Base-by-base conservation (phyloP, 2,329 filamentous ascomycete genomes). In the Colletotrichum endophyticum region DNA sequence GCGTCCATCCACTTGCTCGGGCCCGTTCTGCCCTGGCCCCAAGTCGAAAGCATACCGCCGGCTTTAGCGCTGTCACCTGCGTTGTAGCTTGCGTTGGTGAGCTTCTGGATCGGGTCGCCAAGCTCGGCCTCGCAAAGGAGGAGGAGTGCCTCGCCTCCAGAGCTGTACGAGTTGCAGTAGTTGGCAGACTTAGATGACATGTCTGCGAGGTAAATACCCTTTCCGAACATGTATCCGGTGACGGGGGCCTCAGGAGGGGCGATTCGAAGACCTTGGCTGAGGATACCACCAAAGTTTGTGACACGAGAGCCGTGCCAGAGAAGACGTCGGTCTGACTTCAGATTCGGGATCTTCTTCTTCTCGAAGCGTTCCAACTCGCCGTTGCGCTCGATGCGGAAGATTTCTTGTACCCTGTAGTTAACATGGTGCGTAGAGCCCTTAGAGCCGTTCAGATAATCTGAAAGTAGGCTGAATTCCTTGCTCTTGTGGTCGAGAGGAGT, bases 121-220 rank as follows among this genome's bases (percentile, higher is more conserved):
- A 98, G 89, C 84, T 87, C 86, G 6, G 95, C 95, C 81, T 98
- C 95, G 80, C 95, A 98, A 2, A 98, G 92, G 22, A 98, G 89
- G 6, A 98, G 87, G 5, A 98, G 87, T 0, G 93, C 95, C 27
- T 92, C 91, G 25, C 91, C 90, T n/a, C 89, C 91, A n/a, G 93
- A 94, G 76, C 87, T 89, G 78, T 85, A 82, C 0, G 91, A 83
- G 69, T 84, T 90, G 82, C 95, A 97, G 86, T 98, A 98, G 80
- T 92, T 92, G 19, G 95, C 95, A 3, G 94, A 95, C 85, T 98
- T 98, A 82, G 91, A 94, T 0, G 92, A 94, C 89, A 96, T 96
- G 81, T 98, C 95, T 4, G 95, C 95, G 3, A 98, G 90, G 82
- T 98, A 98, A 63, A 98, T 94, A 61, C 95, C 95, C 84, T 98